Conservation (phyloP, 495 filamentous ascomycete species). For the Usnea hakonensis region DNA sequence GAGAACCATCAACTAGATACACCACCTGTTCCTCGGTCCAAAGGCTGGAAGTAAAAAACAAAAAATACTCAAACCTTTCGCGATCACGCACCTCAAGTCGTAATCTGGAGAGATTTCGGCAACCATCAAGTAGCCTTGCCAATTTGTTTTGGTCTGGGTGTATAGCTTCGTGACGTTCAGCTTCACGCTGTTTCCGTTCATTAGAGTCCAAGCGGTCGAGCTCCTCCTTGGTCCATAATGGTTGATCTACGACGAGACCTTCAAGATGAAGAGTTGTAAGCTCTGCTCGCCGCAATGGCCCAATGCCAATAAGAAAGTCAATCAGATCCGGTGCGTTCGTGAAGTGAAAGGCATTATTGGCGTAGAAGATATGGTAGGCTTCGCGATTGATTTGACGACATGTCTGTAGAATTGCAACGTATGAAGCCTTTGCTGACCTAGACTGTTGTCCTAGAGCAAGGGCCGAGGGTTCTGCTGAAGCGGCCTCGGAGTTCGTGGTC, state of each 20-base stretch:
- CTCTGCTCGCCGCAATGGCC: neutral
- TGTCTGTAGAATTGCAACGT: constrained; percentile 5
- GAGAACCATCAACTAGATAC: neutral
- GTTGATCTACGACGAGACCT: neutral
- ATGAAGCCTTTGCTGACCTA: neutral
- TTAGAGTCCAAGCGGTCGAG: neutral
- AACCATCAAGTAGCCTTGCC: neutral
- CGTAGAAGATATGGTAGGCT: constrained; percentile 7
- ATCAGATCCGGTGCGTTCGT: neutral
- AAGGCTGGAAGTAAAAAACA: neutral
- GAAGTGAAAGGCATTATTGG: constrained; percentile 5
- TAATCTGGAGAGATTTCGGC: neutral
- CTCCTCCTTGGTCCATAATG: neutral
- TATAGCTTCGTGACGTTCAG: neutral
- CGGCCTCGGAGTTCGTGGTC: neutral
- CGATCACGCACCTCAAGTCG: neutral
- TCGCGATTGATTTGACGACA: constrained; percentile 8
- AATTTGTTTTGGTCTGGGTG: neutral
- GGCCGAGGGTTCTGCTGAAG: neutral
- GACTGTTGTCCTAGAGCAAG: neutral
- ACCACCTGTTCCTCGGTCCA: too few species aligned
- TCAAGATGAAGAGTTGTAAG: constrained; percentile 4
- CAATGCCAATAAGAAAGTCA: neutral
- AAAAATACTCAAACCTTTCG: neutral
- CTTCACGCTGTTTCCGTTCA: neutral